Conservation (phyloP, 805 yeast species). For the Priceomyces melissophilus region DNA sequence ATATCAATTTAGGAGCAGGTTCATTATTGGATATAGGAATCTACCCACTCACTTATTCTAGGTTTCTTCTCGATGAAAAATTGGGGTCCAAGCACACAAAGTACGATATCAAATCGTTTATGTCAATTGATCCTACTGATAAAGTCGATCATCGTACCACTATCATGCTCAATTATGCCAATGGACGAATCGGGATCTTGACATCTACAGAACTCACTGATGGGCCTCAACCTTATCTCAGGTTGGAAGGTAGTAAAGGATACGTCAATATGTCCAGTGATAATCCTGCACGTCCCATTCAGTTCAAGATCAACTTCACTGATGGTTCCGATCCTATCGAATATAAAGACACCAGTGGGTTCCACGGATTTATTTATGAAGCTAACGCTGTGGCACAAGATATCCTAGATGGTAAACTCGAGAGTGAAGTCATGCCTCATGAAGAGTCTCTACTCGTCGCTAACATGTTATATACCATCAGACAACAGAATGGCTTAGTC, state of each 20-base stretch:
- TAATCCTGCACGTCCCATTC: constrained; percentile 32
- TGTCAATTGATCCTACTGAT: constrained; percentile 32
- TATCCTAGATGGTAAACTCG: constrained; percentile 34
- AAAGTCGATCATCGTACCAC: constrained; percentile 42
- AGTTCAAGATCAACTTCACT: constrained; percentile 29
- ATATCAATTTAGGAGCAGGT: constrained; percentile 52
- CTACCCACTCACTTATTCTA: constrained; percentile 46
- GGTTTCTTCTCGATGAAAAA: constrained; percentile 36
- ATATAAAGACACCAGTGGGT: constrained; percentile 33
- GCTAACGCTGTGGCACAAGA: constrained; percentile 53
- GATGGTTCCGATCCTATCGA: constrained; percentile 23
- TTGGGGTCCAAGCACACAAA: constrained; percentile 26
- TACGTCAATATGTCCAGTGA: constrained; percentile 25
- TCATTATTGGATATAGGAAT: constrained; percentile 55
- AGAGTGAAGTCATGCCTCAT: constrained; percentile 37
- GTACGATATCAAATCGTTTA: constrained; percentile 27
- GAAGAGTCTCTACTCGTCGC: constrained; percentile 47
- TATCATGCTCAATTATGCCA: constrained; percentile 33
- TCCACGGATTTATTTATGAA: constrained; percentile 52
- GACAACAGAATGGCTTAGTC: constrained; percentile 41
- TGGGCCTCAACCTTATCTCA: constrained; percentile 26
- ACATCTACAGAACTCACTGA: constrained; percentile 25
- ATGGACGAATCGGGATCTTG: constrained; percentile 41
- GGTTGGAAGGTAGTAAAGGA: constrained; percentile 34
- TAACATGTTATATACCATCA: constrained; percentile 45